phyloP scores from a whole-genome alignment of 305 asterid genomes.

The Solanum hybrid region DNA sequence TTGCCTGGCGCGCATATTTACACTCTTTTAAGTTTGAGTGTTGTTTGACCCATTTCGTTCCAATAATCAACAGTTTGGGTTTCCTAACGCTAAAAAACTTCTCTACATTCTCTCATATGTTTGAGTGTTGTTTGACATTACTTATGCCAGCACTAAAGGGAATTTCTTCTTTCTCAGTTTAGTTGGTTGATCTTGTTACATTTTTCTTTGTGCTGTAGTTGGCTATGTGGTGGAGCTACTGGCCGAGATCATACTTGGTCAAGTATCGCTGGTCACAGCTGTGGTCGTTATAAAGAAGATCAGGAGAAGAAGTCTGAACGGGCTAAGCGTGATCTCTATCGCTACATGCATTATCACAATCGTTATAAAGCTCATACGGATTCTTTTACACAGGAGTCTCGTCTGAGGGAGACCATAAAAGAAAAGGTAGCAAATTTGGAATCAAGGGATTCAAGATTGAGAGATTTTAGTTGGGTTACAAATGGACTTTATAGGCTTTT shows the following conservation, averaged over 20 bases:
- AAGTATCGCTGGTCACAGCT: constrained; percentile 64
- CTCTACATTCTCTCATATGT: not conserved
- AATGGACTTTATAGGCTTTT: constrained; percentile 75
- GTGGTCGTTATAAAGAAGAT: constrained; percentile 85
- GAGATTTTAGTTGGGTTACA: constrained; percentile 82
- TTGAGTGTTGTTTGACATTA: not conserved
- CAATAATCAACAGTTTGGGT: not conserved
- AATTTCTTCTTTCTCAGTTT: not conserved
- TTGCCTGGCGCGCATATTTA: not conserved
- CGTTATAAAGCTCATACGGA: constrained; percentile 86
- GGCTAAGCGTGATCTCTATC: constrained; percentile 71
- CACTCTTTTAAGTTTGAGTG: not conserved
- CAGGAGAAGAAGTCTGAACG: constrained; percentile 43
- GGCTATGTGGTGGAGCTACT: constrained; percentile 97
- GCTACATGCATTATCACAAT: constrained; percentile 85
- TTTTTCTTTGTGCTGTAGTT: constrained; percentile 36
- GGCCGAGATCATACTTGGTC: constrained; percentile 83
- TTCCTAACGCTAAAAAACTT: not conserved
- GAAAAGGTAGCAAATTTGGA: constrained; percentile 50
- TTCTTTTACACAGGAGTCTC: constrained; percentile 72
- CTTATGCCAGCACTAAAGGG: not conserved
- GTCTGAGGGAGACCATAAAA: constrained; percentile 48
- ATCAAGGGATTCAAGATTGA: constrained; percentile 41
- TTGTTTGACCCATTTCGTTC: not conserved
- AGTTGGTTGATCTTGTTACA: constrained; percentile 1